Evolutionary conservation across 1,284 basidiomycete genomes (phyloP), one percentile per base, ranked within the genome.

Genomic region (Microbotryomycetes sp.): DNA sequence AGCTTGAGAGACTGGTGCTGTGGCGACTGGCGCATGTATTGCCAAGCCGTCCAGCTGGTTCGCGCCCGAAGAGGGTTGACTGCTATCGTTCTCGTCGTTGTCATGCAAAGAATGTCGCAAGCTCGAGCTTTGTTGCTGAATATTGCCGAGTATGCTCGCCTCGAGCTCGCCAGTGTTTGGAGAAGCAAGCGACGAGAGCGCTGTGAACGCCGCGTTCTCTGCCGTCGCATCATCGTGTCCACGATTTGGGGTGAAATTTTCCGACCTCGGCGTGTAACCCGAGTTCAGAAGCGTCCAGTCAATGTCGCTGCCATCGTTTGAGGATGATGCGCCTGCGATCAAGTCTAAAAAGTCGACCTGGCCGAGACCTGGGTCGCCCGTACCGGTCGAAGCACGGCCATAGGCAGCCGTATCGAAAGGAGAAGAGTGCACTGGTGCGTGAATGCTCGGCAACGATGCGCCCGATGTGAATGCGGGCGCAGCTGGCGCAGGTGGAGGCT

Each of bases 221-320:
- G 35, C 35, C 35, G 35, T 41, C 18, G 35, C 35, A 41, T 41
- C 35, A 18, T 41, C 35, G 18, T 41, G 35, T 11, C 35, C 35
- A 11, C 35, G 35, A 11, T 41, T 9, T 11, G 35, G 35, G 18
- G 35, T 41, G 11, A 41, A 41, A 18, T 11, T 41, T 18, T 41
- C 35, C 18, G 35, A 41, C 35, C 35, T 41, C 18, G 24, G 46
- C 16, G 54, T 21, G 49, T 55, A 67, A 2, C 62, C 66, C 0
- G 58, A 46, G 31, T 53, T 58, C 52, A 68, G 57, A 16, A 68
- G 46, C 1, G 59, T 57, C 64, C 64, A 68, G 53, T 68, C 64
- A 29, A 68, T 59, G 7, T 60, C 66, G 13, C 51, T 49, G 49
- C 61, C 61, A 51, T 45, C 54, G 35, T 41, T 41, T 41, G 35